These are phyloP conservation scores for Skeletonema marinoi DNA, from an alignment of 108 stramenopile genomes.

Conservation along the genomic window DNA sequence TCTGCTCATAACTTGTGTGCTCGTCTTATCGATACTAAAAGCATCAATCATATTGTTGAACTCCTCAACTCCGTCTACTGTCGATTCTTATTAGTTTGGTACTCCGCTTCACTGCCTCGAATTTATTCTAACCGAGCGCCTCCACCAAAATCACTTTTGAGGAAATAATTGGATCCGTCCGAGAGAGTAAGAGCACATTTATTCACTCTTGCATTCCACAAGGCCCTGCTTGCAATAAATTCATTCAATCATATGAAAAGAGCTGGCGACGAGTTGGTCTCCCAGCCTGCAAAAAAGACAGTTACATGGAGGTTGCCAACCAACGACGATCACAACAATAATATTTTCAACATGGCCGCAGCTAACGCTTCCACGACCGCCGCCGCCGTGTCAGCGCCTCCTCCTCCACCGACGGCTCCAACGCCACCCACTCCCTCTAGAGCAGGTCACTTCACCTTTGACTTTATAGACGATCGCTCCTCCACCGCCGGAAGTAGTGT, in stretches of 20 bases:
- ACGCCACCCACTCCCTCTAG: background rate
- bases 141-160: too few species aligned
- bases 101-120: too few species aligned
- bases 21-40: too few species aligned
- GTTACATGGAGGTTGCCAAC: constrained; percentile 17
- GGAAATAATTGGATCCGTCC: too few species aligned
- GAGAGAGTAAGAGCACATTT: too few species aligned
- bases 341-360: background rate
- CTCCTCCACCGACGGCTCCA: background rate
- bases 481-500: background rate
- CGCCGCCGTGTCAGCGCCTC: background rate
- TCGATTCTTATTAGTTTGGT: too few species aligned
- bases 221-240: too few species aligned
- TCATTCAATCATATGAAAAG: background rate
- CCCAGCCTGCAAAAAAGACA: constrained; percentile 5
- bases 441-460: constrained; percentile 17
- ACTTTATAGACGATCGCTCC: constrained; percentile 12
- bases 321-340: background rate
- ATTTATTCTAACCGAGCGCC: too few species aligned
- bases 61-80: too few species aligned
- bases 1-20: too few species aligned
- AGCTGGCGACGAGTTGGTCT: background rate
- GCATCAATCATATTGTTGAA: too few species aligned
- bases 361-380: background rate
- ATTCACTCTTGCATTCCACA: too few species aligned